Conservation (phyloP, 2,329 filamentous ascomycete species). For the Calonectria pseudoturangicola region DNA sequence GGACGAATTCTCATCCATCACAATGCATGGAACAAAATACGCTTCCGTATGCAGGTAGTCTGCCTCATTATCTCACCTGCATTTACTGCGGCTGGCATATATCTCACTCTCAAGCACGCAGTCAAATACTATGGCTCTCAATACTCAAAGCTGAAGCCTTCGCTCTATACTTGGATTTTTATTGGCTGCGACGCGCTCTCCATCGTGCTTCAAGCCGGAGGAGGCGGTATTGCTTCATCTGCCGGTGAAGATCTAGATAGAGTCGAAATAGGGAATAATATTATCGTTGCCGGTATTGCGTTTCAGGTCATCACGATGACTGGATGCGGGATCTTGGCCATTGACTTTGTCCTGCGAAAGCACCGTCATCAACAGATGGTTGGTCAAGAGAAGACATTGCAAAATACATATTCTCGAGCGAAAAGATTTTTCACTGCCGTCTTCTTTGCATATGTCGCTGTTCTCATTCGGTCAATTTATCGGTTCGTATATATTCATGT, state of each 20-base stretch:
- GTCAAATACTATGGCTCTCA: conserved; percentile 64
- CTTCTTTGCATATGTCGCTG: conserved; percentile 18
- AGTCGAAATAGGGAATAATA: conserved; percentile 12
- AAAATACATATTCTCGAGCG: background rate
- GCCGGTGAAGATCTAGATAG: background rate
- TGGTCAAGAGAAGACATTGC: background rate
- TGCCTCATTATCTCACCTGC: conserved; percentile 64
- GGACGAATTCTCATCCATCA: conserved; percentile 61
- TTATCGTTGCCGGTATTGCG: conserved; percentile 9
- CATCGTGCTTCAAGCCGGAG: conserved; percentile 4
- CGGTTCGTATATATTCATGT: background rate
- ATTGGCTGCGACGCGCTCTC: conserved; percentile 39
- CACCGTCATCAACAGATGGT: background rate
- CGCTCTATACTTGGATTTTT: conserved; percentile 63
- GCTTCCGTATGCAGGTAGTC: conserved; percentile 64
- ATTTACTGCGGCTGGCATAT: conserved; percentile 67
- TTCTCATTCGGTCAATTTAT: conserved; percentile 25
- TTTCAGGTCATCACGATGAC: conserved; percentile 26
- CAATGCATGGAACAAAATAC: conserved; percentile 63
- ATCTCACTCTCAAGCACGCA: conserved; percentile 67
- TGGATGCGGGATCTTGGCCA: conserved; percentile 2
- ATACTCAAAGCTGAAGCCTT: conserved; percentile 63
- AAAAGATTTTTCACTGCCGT: background rate
- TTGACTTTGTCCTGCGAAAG: background rate
- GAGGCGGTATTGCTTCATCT: conserved; percentile 7